These are phyloP conservation scores for Chalciporus sp. DNA, from an alignment of 1,284 basidiomycete species.

Conservation along the genomic window DNA sequence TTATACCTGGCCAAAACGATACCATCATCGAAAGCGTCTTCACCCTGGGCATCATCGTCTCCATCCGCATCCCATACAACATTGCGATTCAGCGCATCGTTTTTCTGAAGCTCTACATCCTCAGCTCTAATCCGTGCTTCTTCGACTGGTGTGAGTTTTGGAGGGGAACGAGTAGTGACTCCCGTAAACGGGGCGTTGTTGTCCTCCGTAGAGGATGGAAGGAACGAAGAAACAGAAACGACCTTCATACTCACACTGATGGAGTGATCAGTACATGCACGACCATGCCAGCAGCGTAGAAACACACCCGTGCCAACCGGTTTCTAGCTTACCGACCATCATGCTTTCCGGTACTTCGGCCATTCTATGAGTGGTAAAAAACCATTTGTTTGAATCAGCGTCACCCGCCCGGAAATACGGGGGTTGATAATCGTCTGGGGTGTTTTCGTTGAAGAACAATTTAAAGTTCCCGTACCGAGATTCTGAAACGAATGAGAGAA, in stretches of 20 bases:
- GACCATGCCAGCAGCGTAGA: neutral
- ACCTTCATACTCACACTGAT: conserved; percentile 67
- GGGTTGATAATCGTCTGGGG: conserved; percentile 78
- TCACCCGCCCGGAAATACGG: conserved; percentile 73
- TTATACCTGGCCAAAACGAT: conserved; percentile 36
- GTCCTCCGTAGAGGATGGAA: conserved; percentile 65
- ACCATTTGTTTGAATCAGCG: conserved; percentile 68
- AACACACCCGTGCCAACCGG: conserved; percentile 70
- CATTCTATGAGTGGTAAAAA: conserved; percentile 71
- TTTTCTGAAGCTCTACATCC: conserved; percentile 56
- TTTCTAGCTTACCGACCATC: conserved; percentile 64
- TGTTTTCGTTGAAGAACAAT: conserved; percentile 73
- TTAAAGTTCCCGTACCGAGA: conserved; percentile 84
- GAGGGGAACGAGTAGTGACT: conserved; percentile 40
- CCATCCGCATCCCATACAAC: conserved; percentile 56
- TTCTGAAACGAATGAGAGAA: conserved; percentile 42
- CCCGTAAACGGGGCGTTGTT: conserved; percentile 62
- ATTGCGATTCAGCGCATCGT: conserved; percentile 45
- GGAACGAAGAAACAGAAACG: conserved; percentile 68
- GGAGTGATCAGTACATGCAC: conserved; percentile 9
- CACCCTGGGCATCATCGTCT: conserved; percentile 52
- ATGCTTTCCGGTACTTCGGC: conserved; percentile 72
- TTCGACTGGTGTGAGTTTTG: conserved; percentile 54
- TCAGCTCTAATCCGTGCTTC: conserved; percentile 53
- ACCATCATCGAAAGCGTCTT: conserved; percentile 49